Conservation (phyloP, 2,329 filamentous ascomycete genomes). For the Paracoccidioides brasiliensis region DNA sequence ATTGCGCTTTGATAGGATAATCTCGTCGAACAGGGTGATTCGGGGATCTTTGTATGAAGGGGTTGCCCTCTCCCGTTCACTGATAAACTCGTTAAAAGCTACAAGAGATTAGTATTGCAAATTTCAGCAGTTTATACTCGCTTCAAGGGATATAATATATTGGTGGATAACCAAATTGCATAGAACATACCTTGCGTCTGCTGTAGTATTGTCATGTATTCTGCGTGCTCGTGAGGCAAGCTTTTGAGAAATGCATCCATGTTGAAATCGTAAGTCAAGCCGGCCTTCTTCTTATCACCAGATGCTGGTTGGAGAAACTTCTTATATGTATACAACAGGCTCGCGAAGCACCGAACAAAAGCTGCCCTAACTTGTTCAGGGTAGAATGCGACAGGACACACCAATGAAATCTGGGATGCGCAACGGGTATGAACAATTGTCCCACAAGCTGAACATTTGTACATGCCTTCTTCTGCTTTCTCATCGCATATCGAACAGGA, state of each 20-base stretch:
- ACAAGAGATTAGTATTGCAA: constrained; percentile 8
- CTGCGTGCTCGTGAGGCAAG: constrained; percentile 49
- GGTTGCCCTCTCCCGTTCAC: constrained; percentile 45
- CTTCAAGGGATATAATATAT: background rate
- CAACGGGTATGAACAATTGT: constrained; percentile 46
- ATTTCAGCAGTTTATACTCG: background rate
- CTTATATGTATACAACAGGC: constrained; percentile 56
- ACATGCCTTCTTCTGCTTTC: constrained; percentile 46
- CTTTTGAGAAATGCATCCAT: constrained; percentile 54
- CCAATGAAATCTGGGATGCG: constrained; percentile 46
- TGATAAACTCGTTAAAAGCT: constrained; percentile 53
- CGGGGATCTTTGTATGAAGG: constrained; percentile 40
- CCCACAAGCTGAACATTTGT: constrained; percentile 36
- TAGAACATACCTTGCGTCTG: constrained; percentile 45
- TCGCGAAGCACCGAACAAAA: constrained; percentile 56
- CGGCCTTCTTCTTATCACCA: constrained; percentile 49
- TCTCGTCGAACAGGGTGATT: constrained; percentile 51
- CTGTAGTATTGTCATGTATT: constrained; percentile 49
- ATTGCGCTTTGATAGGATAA: constrained; percentile 51
- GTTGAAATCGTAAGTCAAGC: constrained; percentile 51
- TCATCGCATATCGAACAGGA: constrained; percentile 39
- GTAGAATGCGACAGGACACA: constrained; percentile 54
- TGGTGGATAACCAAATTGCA: background rate
- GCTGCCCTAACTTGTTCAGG: constrained; percentile 54
- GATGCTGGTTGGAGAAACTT: constrained; percentile 47